Evolutionary conservation across 805 yeast genomes (phyloP), one percentile per base, ranked within the genome.

Genomic region (Lachancea waltii): DNA sequence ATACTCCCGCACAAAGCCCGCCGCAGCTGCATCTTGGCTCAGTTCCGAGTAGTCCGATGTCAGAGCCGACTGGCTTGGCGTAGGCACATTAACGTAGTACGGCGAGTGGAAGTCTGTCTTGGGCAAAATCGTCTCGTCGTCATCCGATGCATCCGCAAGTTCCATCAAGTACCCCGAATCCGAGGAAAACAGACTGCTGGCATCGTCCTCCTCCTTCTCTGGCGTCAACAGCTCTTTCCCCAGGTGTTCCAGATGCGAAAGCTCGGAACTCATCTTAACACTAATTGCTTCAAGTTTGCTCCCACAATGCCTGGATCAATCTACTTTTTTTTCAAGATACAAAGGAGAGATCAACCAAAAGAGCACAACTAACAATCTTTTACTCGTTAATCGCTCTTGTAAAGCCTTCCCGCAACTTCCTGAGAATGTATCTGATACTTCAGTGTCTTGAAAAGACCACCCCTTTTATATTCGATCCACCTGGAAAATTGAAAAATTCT

Each of bases 1-100:
- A 48, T 73, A 60, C 32, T 61, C 65, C 34, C 58, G 56, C 11
- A 58, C 62, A 31, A 43, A 55, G 16, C 31, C 36, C 14, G 31
- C 26, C 20, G 37, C 9, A 6, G 16, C 7, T 24, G 40, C 43
- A 9, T 48, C 49, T 9, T 45, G 49, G n/a, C 30, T 35, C 13
- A 45, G 46, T 5, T 53, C 53, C 15, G 39, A 46, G 22, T 29
- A 30, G 17, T 44, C 43, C 13, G 34, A 36, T 26, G 38, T n/a
- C 31, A 41, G 16, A 4, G 48, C 50, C 20, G 48, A 42, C 10
- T 51, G 54, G 36, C 47, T 53, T 20, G 65, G 65, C 2, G 58
- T 53, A 1, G 65, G 65, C 6, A 61, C 63, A 21, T 50, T 50
- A 11, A 60, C 50, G 43, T 47, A 55, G 34, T 50, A 60, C 1